Conservation (phyloP, 108 stramenopile genomes). For the Pseudonitzschia multiseries region DNA sequence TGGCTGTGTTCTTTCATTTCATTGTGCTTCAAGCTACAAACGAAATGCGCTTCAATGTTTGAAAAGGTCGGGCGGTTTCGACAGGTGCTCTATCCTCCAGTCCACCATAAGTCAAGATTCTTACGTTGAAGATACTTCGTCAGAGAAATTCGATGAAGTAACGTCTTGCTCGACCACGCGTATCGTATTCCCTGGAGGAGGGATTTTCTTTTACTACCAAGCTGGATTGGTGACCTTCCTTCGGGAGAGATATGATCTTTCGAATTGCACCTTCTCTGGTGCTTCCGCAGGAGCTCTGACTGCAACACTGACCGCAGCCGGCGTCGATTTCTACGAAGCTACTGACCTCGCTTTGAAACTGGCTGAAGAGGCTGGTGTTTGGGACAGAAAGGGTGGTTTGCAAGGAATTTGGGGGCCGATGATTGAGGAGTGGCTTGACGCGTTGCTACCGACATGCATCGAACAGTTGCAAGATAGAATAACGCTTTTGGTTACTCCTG, state of each 20-base stretch:
- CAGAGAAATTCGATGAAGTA: neutral
- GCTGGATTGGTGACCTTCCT: slow-evolving; percentile 79
- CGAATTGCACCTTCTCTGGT: slow-evolving; percentile 49
- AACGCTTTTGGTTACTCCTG: slow-evolving; percentile 61
- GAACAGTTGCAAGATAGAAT: slow-evolving; percentile 34
- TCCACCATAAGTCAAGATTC: neutral
- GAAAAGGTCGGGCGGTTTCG: neutral
- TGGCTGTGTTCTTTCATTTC: neutral
- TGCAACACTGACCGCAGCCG: slow-evolving; percentile 71
- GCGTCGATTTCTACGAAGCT: slow-evolving; percentile 73
- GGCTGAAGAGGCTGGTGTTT: slow-evolving; percentile 73
- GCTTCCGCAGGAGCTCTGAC: slow-evolving; percentile 89
- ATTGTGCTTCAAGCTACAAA: neutral
- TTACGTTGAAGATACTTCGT: neutral
- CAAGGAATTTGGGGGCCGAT: slow-evolving; percentile 89
- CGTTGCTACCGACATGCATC: slow-evolving; percentile 54
- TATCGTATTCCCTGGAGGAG: slow-evolving; percentile 85
- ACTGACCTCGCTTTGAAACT: slow-evolving; percentile 78
- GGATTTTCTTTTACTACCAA: slow-evolving; percentile 92
- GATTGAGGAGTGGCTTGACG: slow-evolving; percentile 83
- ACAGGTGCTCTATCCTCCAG: neutral
- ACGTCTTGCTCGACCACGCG: slow-evolving; percentile 15
- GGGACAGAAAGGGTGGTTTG: slow-evolving; percentile 77
- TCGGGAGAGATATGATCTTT: slow-evolving; percentile 59
- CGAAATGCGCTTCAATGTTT: neutral